Base-by-base conservation (phyloP, 2,329 filamentous ascomycete genomes). In the Waltergamsia citrina region DNA sequence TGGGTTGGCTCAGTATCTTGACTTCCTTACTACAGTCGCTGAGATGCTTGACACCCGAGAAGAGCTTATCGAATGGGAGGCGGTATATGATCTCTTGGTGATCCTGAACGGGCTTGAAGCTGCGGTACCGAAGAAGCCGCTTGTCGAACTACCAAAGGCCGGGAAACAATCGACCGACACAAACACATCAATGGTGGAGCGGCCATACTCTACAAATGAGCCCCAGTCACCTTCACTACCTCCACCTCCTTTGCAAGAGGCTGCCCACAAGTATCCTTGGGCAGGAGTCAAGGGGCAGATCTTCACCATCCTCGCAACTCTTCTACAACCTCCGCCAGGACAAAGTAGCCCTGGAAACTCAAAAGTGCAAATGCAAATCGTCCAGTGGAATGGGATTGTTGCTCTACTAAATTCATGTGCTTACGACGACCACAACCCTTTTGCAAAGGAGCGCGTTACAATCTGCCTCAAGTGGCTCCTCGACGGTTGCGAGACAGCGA, bases 391-490 rank as follows among this genome's bases (percentile, higher is more conserved):
- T 43, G 90, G 90, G 27, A 83, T 96, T 28, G 84, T 94, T 44
- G 80, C 85, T 1, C 71, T 96, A 15, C 72, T 95, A 12, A 87
- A 87, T 49, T 94, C 87, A 57, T 95, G 87, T 47, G 74, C 79
- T 21, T 92, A 92, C 52, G 90, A 96, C 51, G 86, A 90, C 45
- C 78, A 94, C 59, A 95, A 95, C 50, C 86, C 87, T 1, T 95
- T 90, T 52, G 88, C 94, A 42, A 85, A 90, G 48, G 90, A 96
- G 56, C 84, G 88, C 43, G 85, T 86, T 3, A 85, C 88, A 32
- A 79, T 94, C 52, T 88, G 84, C 44, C 69, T 93, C n/a, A 88
- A 90, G 52, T 93, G 78, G 71, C 65, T 84, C 6, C 73, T 85
- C 59, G 81, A 85, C 45, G 81, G 81, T 10, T 85, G 79, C 39